Evolutionary conservation across 441 rosid species (phyloP).

Genomic region (Mallotus japonicus): DNA sequence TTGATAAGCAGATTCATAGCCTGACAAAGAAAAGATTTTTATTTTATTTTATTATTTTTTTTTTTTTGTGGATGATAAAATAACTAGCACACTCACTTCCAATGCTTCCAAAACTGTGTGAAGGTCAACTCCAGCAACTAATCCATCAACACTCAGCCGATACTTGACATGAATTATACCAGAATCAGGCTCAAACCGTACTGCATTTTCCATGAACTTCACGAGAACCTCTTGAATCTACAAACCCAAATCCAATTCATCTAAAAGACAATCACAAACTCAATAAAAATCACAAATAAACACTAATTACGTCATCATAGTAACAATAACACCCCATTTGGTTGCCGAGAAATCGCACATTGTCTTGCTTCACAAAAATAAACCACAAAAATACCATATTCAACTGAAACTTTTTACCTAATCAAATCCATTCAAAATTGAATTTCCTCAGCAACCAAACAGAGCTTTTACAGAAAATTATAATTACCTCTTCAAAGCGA

Average conservation of each 20-base stretch:
- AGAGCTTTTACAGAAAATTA: neutral
- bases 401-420: neutral
- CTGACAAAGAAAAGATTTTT: neutral
- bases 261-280: constrained; percentile 48
- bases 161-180: constrained; percentile 52
- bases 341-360: neutral
- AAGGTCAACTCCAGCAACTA: constrained; percentile 48
- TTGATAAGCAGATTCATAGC: too few species aligned
- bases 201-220: constrained; percentile 67
- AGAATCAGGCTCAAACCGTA: constrained; percentile 59
- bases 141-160: constrained; percentile 45
- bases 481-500: constrained; percentile 67
- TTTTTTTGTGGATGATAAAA: constrained; percentile 11
- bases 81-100: constrained; percentile 57
- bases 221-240: constrained; percentile 89
- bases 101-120: constrained; percentile 65
- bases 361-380: neutral
- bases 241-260: constrained; percentile 71
- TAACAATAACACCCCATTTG: constrained; percentile 3
- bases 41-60: too few species aligned
- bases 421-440: neutral
- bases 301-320: constrained; percentile 23
- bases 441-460: constrained; percentile 27
- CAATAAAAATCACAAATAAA: constrained; percentile 42
- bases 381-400: neutral